These are phyloP conservation scores for Entomortierella lignicola DNA, from an alignment of 192 early-diverging fungal species.

Conservation along the genomic window DNA sequence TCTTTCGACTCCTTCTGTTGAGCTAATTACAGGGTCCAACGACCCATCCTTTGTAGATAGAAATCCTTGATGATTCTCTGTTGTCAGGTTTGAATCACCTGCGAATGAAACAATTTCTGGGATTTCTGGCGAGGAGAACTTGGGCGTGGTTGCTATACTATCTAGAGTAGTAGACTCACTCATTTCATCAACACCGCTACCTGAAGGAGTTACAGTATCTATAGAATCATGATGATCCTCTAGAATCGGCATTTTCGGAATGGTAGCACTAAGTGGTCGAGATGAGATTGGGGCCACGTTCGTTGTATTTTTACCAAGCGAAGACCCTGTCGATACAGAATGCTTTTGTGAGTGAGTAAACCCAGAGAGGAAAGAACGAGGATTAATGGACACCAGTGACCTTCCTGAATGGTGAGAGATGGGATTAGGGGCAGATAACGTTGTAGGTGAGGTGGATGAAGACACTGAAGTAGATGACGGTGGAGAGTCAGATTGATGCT, in stretches of 20 bases:
- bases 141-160: not conserved
- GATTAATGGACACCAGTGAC: slow-evolving; percentile 15
- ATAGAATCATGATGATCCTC: not conserved
- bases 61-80: not conserved
- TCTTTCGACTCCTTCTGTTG: not conserved
- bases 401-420: not conserved
- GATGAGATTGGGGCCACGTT: slow-evolving; percentile 14
- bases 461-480: not conserved
- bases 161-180: not conserved
- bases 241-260: not conserved
- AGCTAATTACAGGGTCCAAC: not conserved
- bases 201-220: not conserved
- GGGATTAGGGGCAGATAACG: not conserved
- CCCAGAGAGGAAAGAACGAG: slow-evolving; percentile 12
- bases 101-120: not conserved
- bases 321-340: not conserved
- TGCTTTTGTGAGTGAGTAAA: slow-evolving; percentile 6
- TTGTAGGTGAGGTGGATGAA: not conserved
- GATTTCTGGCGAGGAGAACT: not conserved
- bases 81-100: not conserved
- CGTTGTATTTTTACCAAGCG: not conserved
- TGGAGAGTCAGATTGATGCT: not conserved
- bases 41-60: not conserved
- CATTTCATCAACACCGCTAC: not conserved
- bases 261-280: slow-evolving; percentile 7